A percentile compares a stretch with the other conserved stretches of the same genome.
These are phyloP conservation scores for Corylus heterophylla DNA, from an alignment of 306 rosid species.

Conservation along the genomic window DNA sequence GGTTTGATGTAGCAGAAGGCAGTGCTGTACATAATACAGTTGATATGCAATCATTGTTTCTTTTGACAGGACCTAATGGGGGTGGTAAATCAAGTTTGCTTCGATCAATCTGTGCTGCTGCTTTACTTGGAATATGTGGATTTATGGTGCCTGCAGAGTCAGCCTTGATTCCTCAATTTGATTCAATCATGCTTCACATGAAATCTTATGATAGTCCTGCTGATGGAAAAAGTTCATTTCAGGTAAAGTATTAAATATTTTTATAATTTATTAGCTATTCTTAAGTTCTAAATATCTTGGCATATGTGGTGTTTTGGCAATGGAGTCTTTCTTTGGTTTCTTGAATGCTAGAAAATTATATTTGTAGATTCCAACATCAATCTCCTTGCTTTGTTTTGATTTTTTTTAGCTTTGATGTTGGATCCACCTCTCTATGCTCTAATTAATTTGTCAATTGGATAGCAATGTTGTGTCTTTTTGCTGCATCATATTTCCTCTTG, in stretches of 20 bases:
- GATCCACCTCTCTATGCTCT: background rate
- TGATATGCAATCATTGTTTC: conserved; percentile 84
- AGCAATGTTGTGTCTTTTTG: background rate
- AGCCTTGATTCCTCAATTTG: conserved; percentile 80
- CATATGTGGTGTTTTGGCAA: background rate
- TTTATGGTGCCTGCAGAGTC: conserved; percentile 92
- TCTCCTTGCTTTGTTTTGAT: background rate
- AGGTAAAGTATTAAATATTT: conserved; percentile 43
- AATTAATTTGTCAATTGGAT: background rate
- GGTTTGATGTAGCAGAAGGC: conserved; percentile 82
- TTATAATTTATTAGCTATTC: conserved; percentile 22
- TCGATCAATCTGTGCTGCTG: conserved; percentile 90
- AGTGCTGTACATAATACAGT: conserved; percentile 79
- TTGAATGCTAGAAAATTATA: background rate
- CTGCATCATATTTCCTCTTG: background rate
- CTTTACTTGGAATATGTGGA: conserved; percentile 91
- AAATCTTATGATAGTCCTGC: conserved; percentile 98
- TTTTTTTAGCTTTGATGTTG: background rate
- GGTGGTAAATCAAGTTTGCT: conserved; percentile 97
- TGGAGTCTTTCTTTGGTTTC: conserved; percentile 2
- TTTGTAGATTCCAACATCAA: background rate
- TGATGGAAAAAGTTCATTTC: conserved; percentile 95
- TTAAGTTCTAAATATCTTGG: too few relatives aligned
- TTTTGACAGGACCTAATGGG: conserved; percentile 97
- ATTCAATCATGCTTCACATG: conserved; percentile 90